Percentiles rank a stretch among this genome's conserved stretches.
These are phyloP conservation scores for Pseudodiploospora longispora DNA, from an alignment of 2,329 filamentous ascomycete species.

Conservation along the genomic window DNA sequence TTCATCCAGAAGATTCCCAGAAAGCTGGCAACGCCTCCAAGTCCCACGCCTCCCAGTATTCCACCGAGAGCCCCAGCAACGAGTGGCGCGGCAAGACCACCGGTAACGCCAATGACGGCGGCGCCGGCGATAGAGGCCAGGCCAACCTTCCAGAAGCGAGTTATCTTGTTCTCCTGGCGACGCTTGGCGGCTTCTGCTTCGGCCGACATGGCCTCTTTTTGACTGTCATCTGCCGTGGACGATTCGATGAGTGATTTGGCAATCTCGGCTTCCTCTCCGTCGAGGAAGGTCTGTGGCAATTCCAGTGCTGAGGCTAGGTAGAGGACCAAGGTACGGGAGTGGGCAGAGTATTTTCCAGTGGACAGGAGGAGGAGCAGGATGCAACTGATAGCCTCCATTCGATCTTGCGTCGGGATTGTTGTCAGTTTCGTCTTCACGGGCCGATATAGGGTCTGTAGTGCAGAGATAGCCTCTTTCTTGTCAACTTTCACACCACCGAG, in stretches of 20 bases:
- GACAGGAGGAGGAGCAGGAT: slow-evolving; percentile 63
- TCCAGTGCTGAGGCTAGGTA: slow-evolving; percentile 60
- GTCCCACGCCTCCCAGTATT: slow-evolving; percentile 74
- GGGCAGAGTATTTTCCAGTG: slow-evolving; percentile 64
- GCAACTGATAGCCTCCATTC: slow-evolving; percentile 59
- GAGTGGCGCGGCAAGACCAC: slow-evolving; percentile 80
- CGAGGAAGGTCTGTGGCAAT: slow-evolving; percentile 53
- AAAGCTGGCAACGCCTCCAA: slow-evolving; percentile 80
- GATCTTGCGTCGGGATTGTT: slow-evolving; percentile 49
- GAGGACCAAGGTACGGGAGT: slow-evolving; percentile 62
- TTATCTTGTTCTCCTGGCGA: slow-evolving; percentile 59
- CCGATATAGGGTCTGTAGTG: slow-evolving; percentile 44
- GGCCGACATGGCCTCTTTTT: slow-evolving; percentile 52
- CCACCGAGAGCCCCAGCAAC: slow-evolving; percentile 80
- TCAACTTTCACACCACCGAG: slow-evolving; percentile 28
- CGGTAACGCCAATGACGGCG: slow-evolving; percentile 82
- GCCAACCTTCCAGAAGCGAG: slow-evolving; percentile 82
- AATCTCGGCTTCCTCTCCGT: slow-evolving; percentile 65
- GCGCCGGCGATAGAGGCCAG: slow-evolving; percentile 83
- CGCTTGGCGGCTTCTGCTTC: slow-evolving; percentile 70
- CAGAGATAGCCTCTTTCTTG: slow-evolving; percentile 30
- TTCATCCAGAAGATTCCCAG: slow-evolving; percentile 82
- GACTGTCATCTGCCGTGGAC: slow-evolving; percentile 34
- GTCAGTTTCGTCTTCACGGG: slow-evolving; percentile 46
- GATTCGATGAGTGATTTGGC: slow-evolving; percentile 67